These are phyloP conservation scores for Termitomyces eurrhizus DNA, from an alignment of 768 basidiomycete genomes.

Conservation along the genomic window DNA sequence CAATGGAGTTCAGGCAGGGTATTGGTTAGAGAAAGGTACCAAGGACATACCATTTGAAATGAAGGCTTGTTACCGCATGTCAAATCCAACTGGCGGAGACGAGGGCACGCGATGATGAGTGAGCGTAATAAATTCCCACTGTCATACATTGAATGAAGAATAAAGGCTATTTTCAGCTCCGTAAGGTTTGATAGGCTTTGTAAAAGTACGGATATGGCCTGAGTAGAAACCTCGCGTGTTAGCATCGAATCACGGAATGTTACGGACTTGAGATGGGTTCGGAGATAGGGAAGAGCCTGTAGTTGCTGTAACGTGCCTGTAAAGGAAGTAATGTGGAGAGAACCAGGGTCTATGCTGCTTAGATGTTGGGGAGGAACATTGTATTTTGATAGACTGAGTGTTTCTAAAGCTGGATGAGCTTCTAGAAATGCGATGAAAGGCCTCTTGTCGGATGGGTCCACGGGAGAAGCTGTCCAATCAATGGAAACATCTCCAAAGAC, in stretches of 20 bases:
- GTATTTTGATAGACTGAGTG: constrained; percentile 47
- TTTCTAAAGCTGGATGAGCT: constrained; percentile 51
- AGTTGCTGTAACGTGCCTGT: constrained; percentile 66
- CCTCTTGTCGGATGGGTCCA: constrained; percentile 40
- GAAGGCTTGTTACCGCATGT: constrained; percentile 68
- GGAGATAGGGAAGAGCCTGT: constrained; percentile 53
- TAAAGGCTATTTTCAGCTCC: constrained; percentile 61
- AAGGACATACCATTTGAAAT: constrained; percentile 57
- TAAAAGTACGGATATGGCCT: constrained; percentile 57
- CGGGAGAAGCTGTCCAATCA: constrained; percentile 42
- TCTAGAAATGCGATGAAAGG: constrained; percentile 70
- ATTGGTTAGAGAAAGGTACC: neutral
- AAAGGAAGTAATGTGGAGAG: constrained; percentile 56
- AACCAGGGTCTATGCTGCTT: constrained; percentile 38
- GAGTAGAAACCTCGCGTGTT: constrained; percentile 63
- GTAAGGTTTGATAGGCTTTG: constrained; percentile 50
- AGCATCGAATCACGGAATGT: constrained; percentile 63
- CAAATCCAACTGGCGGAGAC: constrained; percentile 58
- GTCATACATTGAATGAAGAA: constrained; percentile 71
- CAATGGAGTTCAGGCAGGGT: neutral
- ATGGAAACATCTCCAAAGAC: constrained; percentile 63
- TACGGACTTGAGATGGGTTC: constrained; percentile 48
- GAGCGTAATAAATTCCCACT: constrained; percentile 66
- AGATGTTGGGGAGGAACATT: constrained; percentile 54
- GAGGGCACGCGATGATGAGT: constrained; percentile 62